Evolutionary conservation across 2,329 filamentous ascomycete genomes (phyloP).

Genomic region (Diaporthe nobilis): DNA sequence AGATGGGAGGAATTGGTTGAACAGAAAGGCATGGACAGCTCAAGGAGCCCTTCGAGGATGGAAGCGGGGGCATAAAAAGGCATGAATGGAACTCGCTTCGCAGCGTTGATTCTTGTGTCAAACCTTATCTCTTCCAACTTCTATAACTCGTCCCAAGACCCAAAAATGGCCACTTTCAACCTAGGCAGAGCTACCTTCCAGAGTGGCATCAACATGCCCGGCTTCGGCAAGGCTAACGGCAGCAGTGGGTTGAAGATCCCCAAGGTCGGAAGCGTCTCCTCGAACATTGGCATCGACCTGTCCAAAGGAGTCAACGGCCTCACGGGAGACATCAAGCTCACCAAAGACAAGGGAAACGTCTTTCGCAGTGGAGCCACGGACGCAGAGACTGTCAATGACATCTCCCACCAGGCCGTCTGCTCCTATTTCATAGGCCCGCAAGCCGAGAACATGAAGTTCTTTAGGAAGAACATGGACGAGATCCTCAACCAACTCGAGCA

Average conservation of each 20-base stretch:
- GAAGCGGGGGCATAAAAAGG: not conserved
- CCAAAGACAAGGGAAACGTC: conserved; percentile 33
- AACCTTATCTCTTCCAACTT: not conserved
- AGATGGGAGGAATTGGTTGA: not conserved
- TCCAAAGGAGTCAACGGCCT: conserved; percentile 18
- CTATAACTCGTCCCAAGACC: not conserved
- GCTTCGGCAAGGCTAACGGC: not conserved
- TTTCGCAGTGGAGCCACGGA: conserved; percentile 21
- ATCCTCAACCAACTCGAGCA: conserved; percentile 65
- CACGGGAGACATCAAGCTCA: conserved; percentile 22
- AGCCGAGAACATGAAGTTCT: conserved; percentile 42
- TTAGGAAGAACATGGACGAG: conserved; percentile 45
- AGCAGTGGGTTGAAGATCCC: conserved; percentile 8
- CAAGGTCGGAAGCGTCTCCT: conserved; percentile 24
- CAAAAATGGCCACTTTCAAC: conserved; percentile 29
- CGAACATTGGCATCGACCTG: conserved; percentile 10
- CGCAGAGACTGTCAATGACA: conserved; percentile 4
- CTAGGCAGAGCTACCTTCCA: conserved; percentile 25
- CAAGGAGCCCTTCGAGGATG: not conserved
- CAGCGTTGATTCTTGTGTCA: not conserved
- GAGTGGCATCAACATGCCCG: conserved; percentile 10
- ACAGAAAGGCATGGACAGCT: not conserved
- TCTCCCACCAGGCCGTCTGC: conserved; percentile 41
- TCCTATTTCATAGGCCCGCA: conserved; percentile 44
- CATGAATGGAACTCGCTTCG: not conserved